phyloP scores from a whole-genome alignment of 306 rosid genomes.

The Coriaria nepalensis region DNA sequence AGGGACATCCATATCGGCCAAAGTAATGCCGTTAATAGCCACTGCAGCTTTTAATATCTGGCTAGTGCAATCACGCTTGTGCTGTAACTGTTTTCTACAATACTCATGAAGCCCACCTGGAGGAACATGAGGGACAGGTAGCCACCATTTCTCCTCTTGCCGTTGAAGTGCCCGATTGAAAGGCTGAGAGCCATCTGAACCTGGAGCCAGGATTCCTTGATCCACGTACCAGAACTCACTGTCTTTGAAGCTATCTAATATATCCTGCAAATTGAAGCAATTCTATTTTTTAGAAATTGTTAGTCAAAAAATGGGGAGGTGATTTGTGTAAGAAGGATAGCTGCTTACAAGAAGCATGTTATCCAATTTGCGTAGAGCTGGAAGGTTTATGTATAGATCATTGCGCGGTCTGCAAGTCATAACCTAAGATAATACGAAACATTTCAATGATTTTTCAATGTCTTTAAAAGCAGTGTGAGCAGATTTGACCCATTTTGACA shows the following conservation, averaged over 20 bases:
- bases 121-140: conserved; percentile 88
- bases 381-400: conserved; percentile 86
- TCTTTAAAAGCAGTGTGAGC: not conserved
- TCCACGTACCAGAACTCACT: conserved; percentile 94
- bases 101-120: conserved; percentile 63
- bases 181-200: conserved; percentile 53
- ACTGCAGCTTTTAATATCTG: conserved; percentile 83
- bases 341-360: conserved; percentile 93
- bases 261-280: conserved; percentile 39
- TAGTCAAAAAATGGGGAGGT: conserved; percentile 1
- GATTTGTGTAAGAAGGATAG: conserved; percentile 8
- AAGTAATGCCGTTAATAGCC: conserved; percentile 68
- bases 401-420: conserved; percentile 87
- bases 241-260: conserved; percentile 53
- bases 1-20: conserved; percentile 80
- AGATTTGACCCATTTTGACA: not conserved
- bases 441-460: conserved; percentile 8
- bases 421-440: conserved; percentile 29
- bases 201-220: conserved; percentile 71
- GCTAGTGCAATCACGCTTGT: conserved; percentile 77
- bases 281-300: no score
- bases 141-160: conserved; percentile 97
- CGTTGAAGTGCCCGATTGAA: conserved; percentile 60
- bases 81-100: conserved; percentile 65
- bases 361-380: conserved; percentile 84